Conservation (phyloP, 2,329 filamentous ascomycete genomes). For the Diplodia mutila region DNA sequence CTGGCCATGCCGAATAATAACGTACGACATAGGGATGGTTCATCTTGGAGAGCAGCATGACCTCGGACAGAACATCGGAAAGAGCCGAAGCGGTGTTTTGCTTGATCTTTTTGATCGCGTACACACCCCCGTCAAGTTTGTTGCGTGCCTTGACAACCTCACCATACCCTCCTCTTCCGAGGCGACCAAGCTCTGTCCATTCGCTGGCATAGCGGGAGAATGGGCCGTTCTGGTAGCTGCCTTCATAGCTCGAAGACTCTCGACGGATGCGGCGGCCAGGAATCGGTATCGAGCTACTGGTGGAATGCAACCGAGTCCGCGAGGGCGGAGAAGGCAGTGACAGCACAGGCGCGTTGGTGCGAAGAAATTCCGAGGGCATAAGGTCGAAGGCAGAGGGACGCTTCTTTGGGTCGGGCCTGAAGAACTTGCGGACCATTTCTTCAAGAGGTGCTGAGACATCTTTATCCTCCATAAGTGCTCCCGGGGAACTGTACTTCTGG, state of each 20-base stretch:
- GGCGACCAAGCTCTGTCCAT: slow-evolving; percentile 83
- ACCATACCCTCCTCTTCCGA: slow-evolving; percentile 94
- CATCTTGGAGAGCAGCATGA: slow-evolving; percentile 85
- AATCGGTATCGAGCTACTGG: slow-evolving; percentile 28
- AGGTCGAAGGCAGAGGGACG: slow-evolving; percentile 80
- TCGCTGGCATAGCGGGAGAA: slow-evolving; percentile 83
- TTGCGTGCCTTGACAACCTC: slow-evolving; percentile 95
- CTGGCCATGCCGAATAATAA: slow-evolving; percentile 95
- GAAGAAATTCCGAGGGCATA: slow-evolving; percentile 60
- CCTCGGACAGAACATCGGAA: slow-evolving; percentile 81
- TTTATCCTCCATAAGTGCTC: slow-evolving; percentile 70
- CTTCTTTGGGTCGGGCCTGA: slow-evolving; percentile 82
- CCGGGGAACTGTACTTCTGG: slow-evolving; percentile 78
- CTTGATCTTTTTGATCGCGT: slow-evolving; percentile 95
- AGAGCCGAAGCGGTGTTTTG: slow-evolving; percentile 75
- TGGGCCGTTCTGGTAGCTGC: slow-evolving; percentile 36
- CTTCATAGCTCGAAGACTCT: slow-evolving; percentile 40
- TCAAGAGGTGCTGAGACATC: slow-evolving; percentile 74
- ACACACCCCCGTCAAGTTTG: slow-evolving; percentile 89
- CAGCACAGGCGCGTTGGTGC: slow-evolving; percentile 53
- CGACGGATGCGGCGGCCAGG: slow-evolving; percentile 40
- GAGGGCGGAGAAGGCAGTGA: slow-evolving; percentile 36
- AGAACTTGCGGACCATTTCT: slow-evolving; percentile 81
- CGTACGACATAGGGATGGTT: slow-evolving; percentile 88
- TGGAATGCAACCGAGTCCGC: slow-evolving; percentile 28